Evolutionary conservation across 208 protist species (phyloP).

Genomic region (Crithidia brevicula): DNA sequence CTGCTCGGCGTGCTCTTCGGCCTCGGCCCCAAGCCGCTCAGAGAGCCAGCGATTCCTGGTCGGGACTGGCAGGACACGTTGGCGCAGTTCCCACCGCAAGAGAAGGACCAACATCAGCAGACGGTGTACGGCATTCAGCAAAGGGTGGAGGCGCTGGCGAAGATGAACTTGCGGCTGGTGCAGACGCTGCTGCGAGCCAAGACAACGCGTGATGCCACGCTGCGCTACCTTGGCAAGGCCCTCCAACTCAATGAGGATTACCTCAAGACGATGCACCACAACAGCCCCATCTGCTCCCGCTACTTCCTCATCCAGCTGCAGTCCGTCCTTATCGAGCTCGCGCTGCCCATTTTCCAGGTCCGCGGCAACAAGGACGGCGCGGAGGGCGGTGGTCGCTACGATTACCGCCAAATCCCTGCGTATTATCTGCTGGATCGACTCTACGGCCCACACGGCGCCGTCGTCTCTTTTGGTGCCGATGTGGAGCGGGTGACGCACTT

Average conservation of each 20-base stretch:
- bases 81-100: slow-evolving; percentile 50
- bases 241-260: slow-evolving; percentile 82
- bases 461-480: slow-evolving; percentile 63
- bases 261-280: slow-evolving; percentile 78
- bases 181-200: slow-evolving; percentile 61
- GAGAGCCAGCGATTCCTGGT: slow-evolving; percentile 1
- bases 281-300: slow-evolving; percentile 72
- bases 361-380: background rate
- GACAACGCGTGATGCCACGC: slow-evolving; percentile 62
- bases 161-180: slow-evolving; percentile 62
- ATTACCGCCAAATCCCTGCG: slow-evolving; percentile 53
- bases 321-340: slow-evolving; percentile 69
- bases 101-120: slow-evolving; percentile 44
- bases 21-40: slow-evolving; percentile 41
- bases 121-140: slow-evolving; percentile 63
- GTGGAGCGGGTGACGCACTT: slow-evolving; percentile 84
- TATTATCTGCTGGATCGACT: slow-evolving; percentile 62
- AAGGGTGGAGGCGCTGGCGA: slow-evolving; percentile 40
- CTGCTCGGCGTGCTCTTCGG: slow-evolving; percentile 80
- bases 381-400: slow-evolving; percentile 10
- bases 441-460: slow-evolving; percentile 29
- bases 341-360: slow-evolving; percentile 66
- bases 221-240: slow-evolving; percentile 67
- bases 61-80: slow-evolving; percentile 44
- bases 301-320: slow-evolving; percentile 86